Evolutionary conservation across 305 asterid species (phyloP).

Genomic region (Fraxinus greggii): DNA sequence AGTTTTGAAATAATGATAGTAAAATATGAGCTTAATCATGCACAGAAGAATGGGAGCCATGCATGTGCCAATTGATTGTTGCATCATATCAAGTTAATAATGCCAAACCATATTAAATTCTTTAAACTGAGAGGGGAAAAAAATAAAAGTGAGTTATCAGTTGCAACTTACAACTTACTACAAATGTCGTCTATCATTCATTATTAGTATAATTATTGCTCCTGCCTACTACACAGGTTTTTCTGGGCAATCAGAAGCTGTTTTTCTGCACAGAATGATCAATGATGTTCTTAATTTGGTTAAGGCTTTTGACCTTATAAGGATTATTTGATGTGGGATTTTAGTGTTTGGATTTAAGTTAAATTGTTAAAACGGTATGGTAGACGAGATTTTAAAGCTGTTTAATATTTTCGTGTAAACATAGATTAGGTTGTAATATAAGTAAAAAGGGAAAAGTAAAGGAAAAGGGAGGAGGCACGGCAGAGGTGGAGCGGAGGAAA

Average conservation of each 20-base stretch:
- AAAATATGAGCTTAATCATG: neutral
- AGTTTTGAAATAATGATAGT: too few relatives aligned
- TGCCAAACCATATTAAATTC: neutral
- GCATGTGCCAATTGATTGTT: slow-evolving; percentile 37
- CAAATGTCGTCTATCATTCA: slow-evolving; percentile 4
- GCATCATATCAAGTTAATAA: slow-evolving; percentile 41
- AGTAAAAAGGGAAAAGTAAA: slow-evolving; percentile 30
- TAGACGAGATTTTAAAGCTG: neutral
- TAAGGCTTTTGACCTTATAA: neutral
- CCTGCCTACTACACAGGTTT: slow-evolving; percentile 1
- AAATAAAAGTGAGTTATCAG: neutral
- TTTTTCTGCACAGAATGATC: neutral
- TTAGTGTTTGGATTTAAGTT: neutral
- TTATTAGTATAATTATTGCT: slow-evolving; percentile 6
- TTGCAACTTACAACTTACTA: neutral
- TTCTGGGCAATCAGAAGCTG: neutral
- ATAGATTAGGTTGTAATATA: slow-evolving; percentile 7
- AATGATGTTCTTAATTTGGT: neutral
- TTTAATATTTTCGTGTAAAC: neutral
- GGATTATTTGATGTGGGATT: neutral
- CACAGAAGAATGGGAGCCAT: neutral
- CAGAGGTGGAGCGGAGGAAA: slow-evolving; percentile 32
- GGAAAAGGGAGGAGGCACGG: slow-evolving; percentile 26
- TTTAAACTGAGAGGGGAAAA: neutral
- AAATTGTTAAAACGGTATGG: neutral